phyloP scores from a whole-genome alignment of 768 basidiomycete species.

The Sistotremastrum suecicum region DNA sequence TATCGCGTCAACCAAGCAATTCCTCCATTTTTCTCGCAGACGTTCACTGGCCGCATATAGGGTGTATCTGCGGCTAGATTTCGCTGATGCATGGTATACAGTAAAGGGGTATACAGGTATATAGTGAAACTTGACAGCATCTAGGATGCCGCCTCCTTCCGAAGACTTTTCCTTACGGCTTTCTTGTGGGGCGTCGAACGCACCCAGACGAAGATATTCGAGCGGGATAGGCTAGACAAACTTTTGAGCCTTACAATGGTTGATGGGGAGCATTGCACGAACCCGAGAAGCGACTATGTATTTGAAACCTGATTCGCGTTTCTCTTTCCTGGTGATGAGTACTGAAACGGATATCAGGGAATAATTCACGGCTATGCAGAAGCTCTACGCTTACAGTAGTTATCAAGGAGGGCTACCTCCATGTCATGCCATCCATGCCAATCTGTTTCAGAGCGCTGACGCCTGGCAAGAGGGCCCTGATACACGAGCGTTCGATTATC shows the following conservation, averaged over 20 bases:
- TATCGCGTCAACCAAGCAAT: constrained; percentile 44
- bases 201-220: constrained; percentile 59
- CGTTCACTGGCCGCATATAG: constrained; percentile 49
- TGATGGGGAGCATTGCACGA: constrained; percentile 12
- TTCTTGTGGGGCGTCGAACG: constrained; percentile 47
- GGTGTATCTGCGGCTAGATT: constrained; percentile 49
- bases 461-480: constrained; percentile 47
- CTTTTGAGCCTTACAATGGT: constrained; percentile 1
- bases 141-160: constrained; percentile 44
- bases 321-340: constrained; percentile 50
- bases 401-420: constrained; percentile 55
- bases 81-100: constrained; percentile 53
- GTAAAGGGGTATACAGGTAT: constrained; percentile 62
- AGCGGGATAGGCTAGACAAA: constrained; percentile 56
- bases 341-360: constrained; percentile 26
- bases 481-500: constrained; percentile 61
- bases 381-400: constrained; percentile 43
- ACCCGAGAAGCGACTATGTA: constrained; percentile 55
- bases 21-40: constrained; percentile 48
- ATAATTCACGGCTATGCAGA: neutral
- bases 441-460: constrained; percentile 46
- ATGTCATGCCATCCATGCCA: constrained; percentile 62
- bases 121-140: constrained; percentile 36
- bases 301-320: constrained; percentile 32
- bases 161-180: constrained; percentile 40